phyloP scores from a whole-genome alignment of 2,329 filamentous ascomycete genomes.

The Plectosphaerella cucumerina region DNA sequence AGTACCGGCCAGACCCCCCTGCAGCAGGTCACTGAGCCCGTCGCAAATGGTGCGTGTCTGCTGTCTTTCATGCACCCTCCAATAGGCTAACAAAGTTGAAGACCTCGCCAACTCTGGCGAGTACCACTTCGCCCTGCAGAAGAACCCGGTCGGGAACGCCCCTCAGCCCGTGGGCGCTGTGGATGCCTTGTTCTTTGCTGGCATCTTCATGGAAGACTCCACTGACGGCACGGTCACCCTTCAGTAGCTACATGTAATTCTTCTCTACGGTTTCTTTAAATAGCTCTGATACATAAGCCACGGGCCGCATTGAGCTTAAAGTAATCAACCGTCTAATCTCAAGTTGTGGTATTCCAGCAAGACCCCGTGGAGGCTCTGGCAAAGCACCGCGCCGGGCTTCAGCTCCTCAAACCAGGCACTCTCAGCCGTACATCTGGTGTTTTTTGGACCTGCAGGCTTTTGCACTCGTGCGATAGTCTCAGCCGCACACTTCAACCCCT shows the following conservation, averaged over 20 bases:
- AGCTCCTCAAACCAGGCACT: no score
- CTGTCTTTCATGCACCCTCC: not conserved
- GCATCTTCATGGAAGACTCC: conserved; percentile 27
- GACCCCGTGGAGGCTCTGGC: no score
- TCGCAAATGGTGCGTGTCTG: conserved; percentile 25
- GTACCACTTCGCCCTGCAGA: conserved; percentile 40
- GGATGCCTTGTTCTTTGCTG: conserved; percentile 26
- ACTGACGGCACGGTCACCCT: conserved; percentile 11
- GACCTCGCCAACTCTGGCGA: conserved; percentile 33
- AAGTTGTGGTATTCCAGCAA: no score
- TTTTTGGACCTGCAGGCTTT: no score
- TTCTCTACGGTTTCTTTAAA: no score
- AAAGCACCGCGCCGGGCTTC: no score
- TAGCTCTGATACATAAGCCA: no score
- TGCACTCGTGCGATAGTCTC: no score
- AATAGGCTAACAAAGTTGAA: not conserved
- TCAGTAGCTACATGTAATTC: conserved; percentile 5
- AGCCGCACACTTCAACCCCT: no score
- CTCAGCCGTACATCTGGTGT: no score
- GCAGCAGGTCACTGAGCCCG: conserved; percentile 27
- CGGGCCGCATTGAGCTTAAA: no score
- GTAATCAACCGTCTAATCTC: no score
- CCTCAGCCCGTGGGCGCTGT: conserved; percentile 24
- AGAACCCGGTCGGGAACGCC: conserved; percentile 28
- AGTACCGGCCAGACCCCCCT: conserved; percentile 31